Base-by-base conservation (phyloP, 495 filamentous ascomycete species). In the Glarea lozoyensis region DNA sequence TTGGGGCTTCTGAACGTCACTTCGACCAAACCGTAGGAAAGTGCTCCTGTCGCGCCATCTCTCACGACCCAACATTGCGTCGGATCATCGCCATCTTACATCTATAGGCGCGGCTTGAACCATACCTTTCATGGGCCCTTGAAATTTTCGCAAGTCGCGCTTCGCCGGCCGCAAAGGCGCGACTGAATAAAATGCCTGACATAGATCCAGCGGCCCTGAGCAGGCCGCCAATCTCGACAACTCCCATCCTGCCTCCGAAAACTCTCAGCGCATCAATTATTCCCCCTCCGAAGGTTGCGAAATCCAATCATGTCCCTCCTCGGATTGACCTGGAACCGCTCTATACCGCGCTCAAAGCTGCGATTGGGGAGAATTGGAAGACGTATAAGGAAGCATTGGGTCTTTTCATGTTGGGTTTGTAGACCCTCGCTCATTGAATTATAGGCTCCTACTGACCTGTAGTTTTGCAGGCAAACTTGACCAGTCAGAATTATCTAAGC, bases 291-390 rank as follows among this genome's bases (percentile, higher is more conserved):
- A 84, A 70, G 64, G 68, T 62, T 42, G 73, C 64, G 38, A 86
- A 82, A 53, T 76, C 77, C 4, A 79, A 78, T 46, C 81, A 82
- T 69, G 64, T 73, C 36, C 73, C 79, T 2, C 70, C 79, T 32
- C 83, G 92, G 53, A 84, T 97, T 45, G 89, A 98, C 56, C 67
- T 94, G 18, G 89, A 96, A 58, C 84, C 87, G 20, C 70, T 89
- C 50, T 96, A 97, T 58, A 82, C 85, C 25, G 78, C 82, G 47
- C 72, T 98, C 34, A 96, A 94, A 59, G 65, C 71, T 31, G 77
- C 73, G 30, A 81, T 97, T 60, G 72, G 79, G 34, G 89, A 95
- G 58, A 73, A 86, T 60, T 98, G 92, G 92, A 68, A 72, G 32
- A 73, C 73, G 46, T 98, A 98, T 61, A 95, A 94, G 63, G 83